Evolutionary conservation across 2,329 filamentous ascomycete species (phyloP), one percentile per base, ranked within the genome.

Genomic region (Hymenoscyphus scutula): DNA sequence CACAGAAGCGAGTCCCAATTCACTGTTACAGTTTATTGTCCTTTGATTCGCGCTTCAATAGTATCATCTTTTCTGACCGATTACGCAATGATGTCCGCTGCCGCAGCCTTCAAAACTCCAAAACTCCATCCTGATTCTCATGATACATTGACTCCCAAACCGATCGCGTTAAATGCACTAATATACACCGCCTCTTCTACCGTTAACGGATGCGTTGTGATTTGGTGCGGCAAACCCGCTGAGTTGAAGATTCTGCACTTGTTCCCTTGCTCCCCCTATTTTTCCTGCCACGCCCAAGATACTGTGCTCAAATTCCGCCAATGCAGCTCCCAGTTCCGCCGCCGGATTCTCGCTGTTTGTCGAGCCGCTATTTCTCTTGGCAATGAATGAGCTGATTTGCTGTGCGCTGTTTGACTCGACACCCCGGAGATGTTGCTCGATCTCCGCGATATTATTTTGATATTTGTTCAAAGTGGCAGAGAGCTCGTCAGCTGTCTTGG

Each of bases 251-350:
- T 81, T 81, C 60, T 86, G 85, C 62, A 88, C 80, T 38, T 82
- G 82, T 72, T 89, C 87, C 64, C 85, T 82, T 4, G 81, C 81
- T 55, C 77, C 77, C 2, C 85, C 86, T 57, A 89, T 80, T 61
- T 84, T 81, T 27, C 81, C 79, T 5, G 87, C 87, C 61, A 88
- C 86, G 59, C 84, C 82, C 61, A 88, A 74, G 61, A 89, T 87
- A 62, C 85, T 82, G 68, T 83, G 80, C 75, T 89, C 86, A 64
- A 89, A 87, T 67, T 89, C 87, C 19, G 82, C 78, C 66, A 89
- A 78, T 53, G 87, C 85, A 13, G 79, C 81, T 17, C 82, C 83
- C 53, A 89, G 77, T 71, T 83, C 80, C 38, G 78, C 74, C 23
- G 79, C 75, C 65, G 77, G 77, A 73, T 84, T 76, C 67, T 82